Percentiles rank a stretch among this genome's conserved stretches.
phyloP scores from a whole-genome alignment of 2,329 filamentous ascomycete genomes.

The Aspergillus neotritici region DNA sequence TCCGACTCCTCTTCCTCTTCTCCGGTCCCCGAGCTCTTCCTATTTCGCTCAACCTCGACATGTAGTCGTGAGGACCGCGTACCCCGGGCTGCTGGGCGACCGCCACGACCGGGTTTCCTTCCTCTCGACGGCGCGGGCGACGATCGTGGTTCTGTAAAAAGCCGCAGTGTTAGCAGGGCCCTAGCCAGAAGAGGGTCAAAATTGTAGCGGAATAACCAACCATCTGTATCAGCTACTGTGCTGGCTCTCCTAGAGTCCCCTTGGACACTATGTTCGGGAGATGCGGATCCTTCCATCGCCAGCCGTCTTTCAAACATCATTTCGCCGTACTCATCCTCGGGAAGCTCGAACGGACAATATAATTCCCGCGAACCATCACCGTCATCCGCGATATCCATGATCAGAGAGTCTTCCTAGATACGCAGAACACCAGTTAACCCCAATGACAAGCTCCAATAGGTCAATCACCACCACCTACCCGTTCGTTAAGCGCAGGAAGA shows the following conservation, averaged over 20 bases:
- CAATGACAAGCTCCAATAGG: constrained; percentile 3
- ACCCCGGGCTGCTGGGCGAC: constrained; percentile 30
- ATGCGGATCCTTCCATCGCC: constrained; percentile 39
- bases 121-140: constrained; percentile 40
- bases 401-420: constrained; percentile 49
- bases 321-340: constrained; percentile 44
- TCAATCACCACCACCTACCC: constrained; percentile 54
- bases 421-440: constrained; percentile 11
- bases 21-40: constrained; percentile 24
- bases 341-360: constrained; percentile 63
- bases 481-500: constrained; percentile 76
- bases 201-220: constrained; percentile 22
- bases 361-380: constrained; percentile 44
- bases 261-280: constrained; percentile 33
- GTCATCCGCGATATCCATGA: constrained; percentile 54
- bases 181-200: no score
- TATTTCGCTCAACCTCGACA: constrained; percentile 32
- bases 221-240: constrained; percentile 45
- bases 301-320: constrained; percentile 46
- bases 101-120: constrained; percentile 30
- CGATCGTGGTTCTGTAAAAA: constrained; percentile 35
- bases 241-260: constrained; percentile 39
- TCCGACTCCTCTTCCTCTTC: constrained; percentile 39
- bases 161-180: not conserved
- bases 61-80: constrained; percentile 37